These are phyloP conservation scores for Coemansia sp. DNA, from an alignment of 192 early-diverging fungal genomes.

Conservation along the genomic window DNA sequence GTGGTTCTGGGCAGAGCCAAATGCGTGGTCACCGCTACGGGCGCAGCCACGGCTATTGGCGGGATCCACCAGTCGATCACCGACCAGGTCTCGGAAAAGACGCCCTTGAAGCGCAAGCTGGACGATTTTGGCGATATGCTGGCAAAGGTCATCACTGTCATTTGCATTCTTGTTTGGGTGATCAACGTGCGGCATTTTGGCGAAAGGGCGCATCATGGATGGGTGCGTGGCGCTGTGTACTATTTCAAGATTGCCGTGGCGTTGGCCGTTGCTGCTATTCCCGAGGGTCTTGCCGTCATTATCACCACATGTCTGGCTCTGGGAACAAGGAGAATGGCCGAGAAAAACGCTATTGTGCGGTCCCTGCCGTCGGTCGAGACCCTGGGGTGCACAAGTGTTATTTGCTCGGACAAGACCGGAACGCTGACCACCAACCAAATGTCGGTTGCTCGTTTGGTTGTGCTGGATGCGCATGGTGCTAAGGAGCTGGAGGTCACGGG, in stretches of 20 bases:
- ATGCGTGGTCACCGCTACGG: conserved; percentile 87
- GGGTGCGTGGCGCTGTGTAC: conserved; percentile 94
- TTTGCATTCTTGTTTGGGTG: conserved; percentile 92
- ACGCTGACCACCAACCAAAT: conserved; percentile 99
- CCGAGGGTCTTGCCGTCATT: conserved; percentile 97
- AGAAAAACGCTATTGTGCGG: conserved; percentile 93
- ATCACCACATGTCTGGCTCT: conserved; percentile 98
- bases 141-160: conserved; percentile 65
- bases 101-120: conserved; percentile 91
- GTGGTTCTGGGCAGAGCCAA: conserved; percentile 86
- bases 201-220: conserved; percentile 85
- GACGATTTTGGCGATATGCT: conserved; percentile 94
- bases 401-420: conserved; percentile 99
- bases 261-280: conserved; percentile 97
- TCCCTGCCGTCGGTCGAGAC: conserved; percentile 93
- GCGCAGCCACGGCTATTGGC: conserved; percentile 89
- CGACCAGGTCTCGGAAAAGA: conserved; percentile 84
- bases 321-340: conserved; percentile 97
- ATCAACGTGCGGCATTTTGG: conserved; percentile 98
- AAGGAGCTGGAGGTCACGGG: conserved; percentile 81
- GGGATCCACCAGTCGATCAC: conserved; percentile 88
- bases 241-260: conserved; percentile 99
- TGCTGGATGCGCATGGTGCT: conserved; percentile 56
- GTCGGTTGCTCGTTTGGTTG: conserved; percentile 71
- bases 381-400: conserved; percentile 93